Conservation (phyloP, 2,329 filamentous ascomycete genomes). For the Aspergillus versicolor region DNA sequence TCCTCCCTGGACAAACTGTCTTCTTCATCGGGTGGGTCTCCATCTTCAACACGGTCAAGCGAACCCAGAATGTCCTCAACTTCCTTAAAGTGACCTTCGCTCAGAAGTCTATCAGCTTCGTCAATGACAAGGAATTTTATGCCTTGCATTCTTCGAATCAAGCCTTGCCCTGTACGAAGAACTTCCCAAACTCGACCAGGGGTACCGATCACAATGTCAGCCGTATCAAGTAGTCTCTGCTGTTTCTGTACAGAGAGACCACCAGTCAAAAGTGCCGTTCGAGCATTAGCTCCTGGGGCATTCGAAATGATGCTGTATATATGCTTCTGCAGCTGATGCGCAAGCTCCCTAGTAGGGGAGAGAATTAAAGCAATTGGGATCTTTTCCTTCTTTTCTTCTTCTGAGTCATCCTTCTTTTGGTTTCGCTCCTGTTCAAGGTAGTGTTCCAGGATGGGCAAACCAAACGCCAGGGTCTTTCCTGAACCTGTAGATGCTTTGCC, state of each 20-base stretch:
- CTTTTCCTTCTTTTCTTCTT: constrained; percentile 42
- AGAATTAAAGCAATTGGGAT: constrained; percentile 74
- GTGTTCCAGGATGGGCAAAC: constrained; percentile 84
- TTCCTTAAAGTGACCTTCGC: constrained; percentile 93
- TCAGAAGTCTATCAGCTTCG: constrained; percentile 88
- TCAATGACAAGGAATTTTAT: constrained; percentile 86
- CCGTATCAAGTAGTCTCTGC: constrained; percentile 75
- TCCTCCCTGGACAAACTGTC: constrained; percentile 35
- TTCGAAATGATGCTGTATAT: constrained; percentile 70
- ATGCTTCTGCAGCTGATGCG: constrained; percentile 85
- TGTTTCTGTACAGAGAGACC: constrained; percentile 95
- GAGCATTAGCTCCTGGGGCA: constrained; percentile 59
- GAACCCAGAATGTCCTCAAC: constrained; percentile 82
- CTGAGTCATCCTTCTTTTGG: constrained; percentile 32
- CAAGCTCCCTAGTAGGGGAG: constrained; percentile 88
- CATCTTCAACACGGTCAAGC: constrained; percentile 65
- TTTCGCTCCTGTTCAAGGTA: constrained; percentile 59
- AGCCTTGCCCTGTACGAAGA: constrained; percentile 69
- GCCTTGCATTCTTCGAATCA: constrained; percentile 68
- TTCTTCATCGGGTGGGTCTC: constrained; percentile 28
- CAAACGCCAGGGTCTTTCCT: constrained; percentile 93
- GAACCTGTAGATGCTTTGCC: constrained; percentile 96
- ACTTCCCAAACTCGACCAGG: constrained; percentile 95
- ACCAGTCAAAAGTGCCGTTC: constrained; percentile 83
- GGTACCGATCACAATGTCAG: constrained; percentile 90